Conservation (phyloP, 129 eudicot species). For the Saussurea involucrata region DNA sequence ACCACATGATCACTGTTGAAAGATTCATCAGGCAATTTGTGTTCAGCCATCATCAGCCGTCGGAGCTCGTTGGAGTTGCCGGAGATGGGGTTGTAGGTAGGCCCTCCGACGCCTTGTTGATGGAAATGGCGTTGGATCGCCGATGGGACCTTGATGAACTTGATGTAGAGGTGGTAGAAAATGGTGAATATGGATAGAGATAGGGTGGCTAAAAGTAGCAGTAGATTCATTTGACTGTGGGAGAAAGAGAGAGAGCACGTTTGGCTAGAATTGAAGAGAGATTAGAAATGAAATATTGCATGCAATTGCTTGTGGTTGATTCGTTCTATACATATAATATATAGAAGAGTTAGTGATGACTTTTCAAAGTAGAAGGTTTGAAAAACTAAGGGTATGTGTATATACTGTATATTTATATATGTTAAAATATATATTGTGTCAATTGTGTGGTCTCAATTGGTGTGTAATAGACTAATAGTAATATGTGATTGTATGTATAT, state of each 20-base stretch:
- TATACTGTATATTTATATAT: too few species aligned
- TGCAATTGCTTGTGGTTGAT: neutral
- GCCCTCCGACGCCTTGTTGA: constrained; percentile 49
- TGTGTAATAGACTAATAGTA: too few species aligned
- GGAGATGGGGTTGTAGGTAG: constrained; percentile 49
- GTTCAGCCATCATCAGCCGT: constrained; percentile 45
- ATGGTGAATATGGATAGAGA: neutral
- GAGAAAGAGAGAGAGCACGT: neutral
- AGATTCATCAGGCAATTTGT: constrained; percentile 24
- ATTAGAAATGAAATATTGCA: neutral
- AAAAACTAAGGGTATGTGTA: too few species aligned
- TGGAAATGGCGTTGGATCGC: constrained; percentile 44
- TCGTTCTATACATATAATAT: neutral
- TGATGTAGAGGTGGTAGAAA: neutral
- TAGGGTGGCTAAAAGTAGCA: neutral
- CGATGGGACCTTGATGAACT: constrained; percentile 44
- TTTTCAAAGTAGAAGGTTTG: neutral
- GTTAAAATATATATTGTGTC: too few species aligned
- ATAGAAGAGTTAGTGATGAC: neutral
- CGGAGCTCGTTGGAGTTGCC: constrained; percentile 57
- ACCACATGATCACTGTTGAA: constrained; percentile 36
- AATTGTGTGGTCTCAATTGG: too few species aligned
- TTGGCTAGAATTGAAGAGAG: neutral
- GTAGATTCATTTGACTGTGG: neutral
- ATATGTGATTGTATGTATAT: too few species aligned